Percentiles rank a stretch among this genome's conserved stretches.
phyloP scores from a whole-genome alignment of 2,329 filamentous ascomycete genomes.

The Penicillium sp. region DNA sequence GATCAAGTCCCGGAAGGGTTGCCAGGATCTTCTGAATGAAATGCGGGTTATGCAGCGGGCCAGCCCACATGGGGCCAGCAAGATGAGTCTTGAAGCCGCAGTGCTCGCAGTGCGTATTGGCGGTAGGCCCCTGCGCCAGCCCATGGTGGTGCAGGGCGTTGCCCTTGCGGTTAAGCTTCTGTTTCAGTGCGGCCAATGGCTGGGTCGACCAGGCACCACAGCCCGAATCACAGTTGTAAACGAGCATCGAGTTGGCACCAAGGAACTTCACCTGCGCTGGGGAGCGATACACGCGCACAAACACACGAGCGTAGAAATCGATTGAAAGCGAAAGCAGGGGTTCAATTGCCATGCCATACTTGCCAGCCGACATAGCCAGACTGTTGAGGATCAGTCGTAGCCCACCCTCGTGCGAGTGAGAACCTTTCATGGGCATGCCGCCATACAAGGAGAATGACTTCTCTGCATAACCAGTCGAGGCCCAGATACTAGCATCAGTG shows the following conservation, averaged over 20 bases:
- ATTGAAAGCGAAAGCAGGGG: slow-evolving; percentile 90
- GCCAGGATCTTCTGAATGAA: slow-evolving; percentile 80
- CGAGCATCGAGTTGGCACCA: slow-evolving; percentile 86
- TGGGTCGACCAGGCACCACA: slow-evolving; percentile 93
- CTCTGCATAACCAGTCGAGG: slow-evolving; percentile 89
- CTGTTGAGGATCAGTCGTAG: slow-evolving; percentile 82
- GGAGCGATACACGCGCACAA: slow-evolving; percentile 77
- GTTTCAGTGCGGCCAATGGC: slow-evolving; percentile 68
- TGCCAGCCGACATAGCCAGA: slow-evolving; percentile 75
- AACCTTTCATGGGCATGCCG: slow-evolving; percentile 80
- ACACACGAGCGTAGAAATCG: slow-evolving; percentile 90
- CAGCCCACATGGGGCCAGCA: slow-evolving; percentile 92
- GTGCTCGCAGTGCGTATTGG: slow-evolving; percentile 70
- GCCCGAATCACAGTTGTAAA: slow-evolving; percentile 86
- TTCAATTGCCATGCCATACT: slow-evolving; percentile 85
- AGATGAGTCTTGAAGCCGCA: slow-evolving; percentile 86
- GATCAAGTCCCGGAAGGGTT: slow-evolving; percentile 66
- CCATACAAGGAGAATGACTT: slow-evolving; percentile 95
- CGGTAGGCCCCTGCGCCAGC: slow-evolving; percentile 69
- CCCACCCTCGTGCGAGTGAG: slow-evolving; percentile 84
- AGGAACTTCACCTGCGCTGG: slow-evolving; percentile 87
- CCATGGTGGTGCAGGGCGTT: slow-evolving; percentile 74
- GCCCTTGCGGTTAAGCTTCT: slow-evolving; percentile 68
- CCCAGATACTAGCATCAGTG: slow-evolving; percentile 93
- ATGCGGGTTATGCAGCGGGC: slow-evolving; percentile 77